Evolutionary conservation across 495 filamentous ascomycete genomes (phyloP), one percentile per base, ranked within the genome.

Genomic region (Penicillium salamii): DNA sequence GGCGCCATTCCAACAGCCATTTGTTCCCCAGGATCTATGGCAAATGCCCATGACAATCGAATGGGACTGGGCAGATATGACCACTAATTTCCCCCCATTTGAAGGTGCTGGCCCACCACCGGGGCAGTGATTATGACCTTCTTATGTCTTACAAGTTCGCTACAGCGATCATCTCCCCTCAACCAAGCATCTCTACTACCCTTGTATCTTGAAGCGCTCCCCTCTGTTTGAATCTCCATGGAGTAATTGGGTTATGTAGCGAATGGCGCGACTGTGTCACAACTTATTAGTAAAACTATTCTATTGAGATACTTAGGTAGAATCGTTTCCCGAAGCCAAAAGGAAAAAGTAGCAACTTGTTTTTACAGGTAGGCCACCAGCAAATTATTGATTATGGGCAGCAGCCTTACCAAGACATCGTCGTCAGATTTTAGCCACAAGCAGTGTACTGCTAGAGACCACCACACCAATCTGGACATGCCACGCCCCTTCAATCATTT

Each of bases 31-130:
- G 58, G 95, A 97, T 74, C 70, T 98, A 42, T 98, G 91, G 88
- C 87, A 90, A 66, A 86, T 96, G 82, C 88, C 91, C 8, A 95
- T 96, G 85, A 93, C 89, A 12, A 79, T 97, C 17, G 95, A 97
- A 62, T 98, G 95, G 95, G 90, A 97, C 61, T 97, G 95, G 93
- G 90, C 90, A 0, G 90, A 96, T 62, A 86, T 93, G 80, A 69
- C 71, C 19, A 64, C 61, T 9, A 87, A 83, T 37, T 69, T 74
- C 31, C 70, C 71, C 14, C 55, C 66, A 5, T 74, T 76, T 38
- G 72, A 69, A 45, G 63, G 61, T 8, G 49, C 52, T 33, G 61
- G 58, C 4, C 58, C 52, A 23, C 59, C 61, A 36, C 53, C 52
- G 17, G 42, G 42, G 19, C 63, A 63, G 46, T 67, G 53, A 52